These are phyloP conservation scores for Pythium pectinolyticum DNA, from an alignment of 352 stramenopile species.

Conservation along the genomic window DNA sequence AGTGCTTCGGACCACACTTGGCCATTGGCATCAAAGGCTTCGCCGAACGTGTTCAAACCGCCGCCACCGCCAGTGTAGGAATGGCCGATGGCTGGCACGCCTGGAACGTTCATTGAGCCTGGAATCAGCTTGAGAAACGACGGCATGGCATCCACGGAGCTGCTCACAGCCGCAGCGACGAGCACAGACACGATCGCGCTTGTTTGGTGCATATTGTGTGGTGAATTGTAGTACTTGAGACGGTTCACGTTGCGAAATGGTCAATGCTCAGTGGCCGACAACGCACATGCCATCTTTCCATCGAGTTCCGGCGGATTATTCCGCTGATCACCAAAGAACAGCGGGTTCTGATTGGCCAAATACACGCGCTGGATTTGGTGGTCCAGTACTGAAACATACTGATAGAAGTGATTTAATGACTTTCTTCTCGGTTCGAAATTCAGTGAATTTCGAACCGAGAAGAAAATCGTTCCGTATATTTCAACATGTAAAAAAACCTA, in stretches of 20 bases:
- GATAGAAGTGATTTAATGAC: too few relatives aligned
- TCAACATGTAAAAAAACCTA: too few relatives aligned
- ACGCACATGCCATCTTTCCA: too few relatives aligned
- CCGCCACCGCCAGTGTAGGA: conserved; percentile 26
- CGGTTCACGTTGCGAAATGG: too few relatives aligned
- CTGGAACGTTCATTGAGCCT: conserved; percentile 13
- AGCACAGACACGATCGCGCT: not conserved
- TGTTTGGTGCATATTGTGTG: not conserved
- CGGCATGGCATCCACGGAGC: not conserved
- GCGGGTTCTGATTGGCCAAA: not conserved
- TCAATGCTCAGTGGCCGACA: too few relatives aligned
- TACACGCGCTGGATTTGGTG: not conserved
- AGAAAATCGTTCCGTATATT: too few relatives aligned
- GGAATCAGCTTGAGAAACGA: conserved; percentile 21
- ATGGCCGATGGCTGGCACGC: conserved; percentile 33
- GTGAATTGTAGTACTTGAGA: too few relatives aligned
- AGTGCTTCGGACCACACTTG: conserved; percentile 32
- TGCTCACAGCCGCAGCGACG: not conserved
- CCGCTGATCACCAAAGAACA: not conserved
- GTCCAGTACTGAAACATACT: not conserved
- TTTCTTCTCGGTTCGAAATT: too few relatives aligned
- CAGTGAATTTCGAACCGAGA: too few relatives aligned
- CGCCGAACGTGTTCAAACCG: conserved; percentile 32
- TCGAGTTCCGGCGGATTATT: not conserved
- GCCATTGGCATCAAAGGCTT: conserved; percentile 22